Base-by-base conservation (phyloP, 2,329 filamentous ascomycete genomes). In the Beauveria bassiana region DNA sequence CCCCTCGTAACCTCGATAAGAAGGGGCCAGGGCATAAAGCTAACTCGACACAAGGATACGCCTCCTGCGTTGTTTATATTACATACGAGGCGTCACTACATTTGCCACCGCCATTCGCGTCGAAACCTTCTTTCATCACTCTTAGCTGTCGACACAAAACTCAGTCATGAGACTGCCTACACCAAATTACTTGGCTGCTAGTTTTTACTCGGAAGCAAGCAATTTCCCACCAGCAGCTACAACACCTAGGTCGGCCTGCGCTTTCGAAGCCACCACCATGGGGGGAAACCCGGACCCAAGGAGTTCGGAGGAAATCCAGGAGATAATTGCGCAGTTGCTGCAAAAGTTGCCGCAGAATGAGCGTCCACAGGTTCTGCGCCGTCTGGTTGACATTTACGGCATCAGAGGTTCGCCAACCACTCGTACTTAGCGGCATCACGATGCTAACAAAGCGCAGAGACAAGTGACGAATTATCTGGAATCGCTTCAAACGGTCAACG, bases 101-200 rank as follows among this genome's bases (percentile, higher is more conserved):
- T 40, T 16, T 55, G 40, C 53, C n/a, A 26, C 24, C 24, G 20
- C 5, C 16, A 24, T 40, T 7, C 12, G 20, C 34, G 10, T 20
- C 22, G 22, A 38, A 10, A 38, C 3, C 10, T 28, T 22, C 40
- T 20, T 9, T 12, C 6, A 3, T 28, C 18, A 20, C 43, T 20
- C 12, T 12, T 24, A 24, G 10, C n/a, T 20, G n/a, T 20, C 12
- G 50, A 31, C 16, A 9, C n/a, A 43, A 3, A 45, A 20, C n/a
- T n/a, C 24, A 26, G 53, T 28, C 53, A 55, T 55, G 53, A 55
- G 53, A 45, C 53, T 55, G 18, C 40, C 53, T 45, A 55, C 38
- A 31, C 53, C 53, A 28, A 55, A 55, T 31, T 45, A 55, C n/a
- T 42, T 55, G 24, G 40, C 53, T 16, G 24, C 53, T 28, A 55